Conservation (phyloP, 768 basidiomycete genomes). For the Podaxis carcinomalis region DNA sequence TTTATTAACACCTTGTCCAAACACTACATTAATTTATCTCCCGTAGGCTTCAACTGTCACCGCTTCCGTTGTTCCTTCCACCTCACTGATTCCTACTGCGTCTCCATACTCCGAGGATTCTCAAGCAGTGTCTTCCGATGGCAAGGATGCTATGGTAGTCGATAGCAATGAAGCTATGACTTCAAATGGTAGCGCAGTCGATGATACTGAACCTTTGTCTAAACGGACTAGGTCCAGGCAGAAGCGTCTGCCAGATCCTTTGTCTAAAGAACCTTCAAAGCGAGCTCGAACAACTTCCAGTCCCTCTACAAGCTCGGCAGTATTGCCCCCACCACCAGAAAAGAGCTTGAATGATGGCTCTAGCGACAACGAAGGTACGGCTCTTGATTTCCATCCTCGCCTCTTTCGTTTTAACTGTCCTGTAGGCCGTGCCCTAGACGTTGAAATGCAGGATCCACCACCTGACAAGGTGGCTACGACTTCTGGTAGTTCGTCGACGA, state of each 20-base stretch:
- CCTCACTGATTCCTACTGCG: background rate
- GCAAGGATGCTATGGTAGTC: background rate
- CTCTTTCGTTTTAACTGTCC: background rate
- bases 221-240: constrained; percentile 5
- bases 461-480: background rate
- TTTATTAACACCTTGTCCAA: background rate
- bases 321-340: background rate
- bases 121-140: background rate
- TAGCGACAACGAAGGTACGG: background rate
- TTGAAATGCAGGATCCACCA: background rate
- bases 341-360: background rate
- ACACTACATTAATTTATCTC: background rate
- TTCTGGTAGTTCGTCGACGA: background rate
- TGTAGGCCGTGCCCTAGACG: background rate
- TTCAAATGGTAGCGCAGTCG: constrained; percentile 12
- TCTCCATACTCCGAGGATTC: background rate
- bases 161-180: background rate
- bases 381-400: background rate
- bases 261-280: constrained; percentile 3
- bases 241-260: background rate
- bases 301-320: background rate
- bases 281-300: background rate
- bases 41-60: background rate
- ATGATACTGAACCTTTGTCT: constrained; percentile 7
- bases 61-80: background rate